Evolutionary conservation across 306 rosid genomes (phyloP), one percentile per base, ranked within the genome.

Genomic region (Hylodesmum podocarpum): DNA sequence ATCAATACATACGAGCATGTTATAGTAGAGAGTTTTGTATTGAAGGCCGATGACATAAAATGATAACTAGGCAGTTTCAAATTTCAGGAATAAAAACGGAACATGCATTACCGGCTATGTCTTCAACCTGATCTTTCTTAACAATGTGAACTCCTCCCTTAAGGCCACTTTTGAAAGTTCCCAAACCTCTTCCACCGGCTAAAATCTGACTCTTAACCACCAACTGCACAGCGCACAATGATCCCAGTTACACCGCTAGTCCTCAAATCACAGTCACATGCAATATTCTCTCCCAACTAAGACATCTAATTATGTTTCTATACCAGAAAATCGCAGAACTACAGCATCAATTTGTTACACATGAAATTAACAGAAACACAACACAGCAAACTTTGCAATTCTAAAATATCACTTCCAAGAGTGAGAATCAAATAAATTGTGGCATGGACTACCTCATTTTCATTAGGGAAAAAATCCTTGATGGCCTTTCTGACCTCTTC

Each of bases 121-220:
- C 99, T 89, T 80, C 94, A 80, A 85, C 97, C 82, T 92, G 94
- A 8, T 89, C 97, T 21, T 88, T 46, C 86, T 89, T 89, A 67
- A 91, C 96, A 77, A 96, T 96, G 78, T 96, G 99, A 50, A 96
- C 99, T 77, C 99, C 99, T 24, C 98, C 99, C 91, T 91, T 66
- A 61, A 96, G 88, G 72, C 99, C 99, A 41, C 84, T 96, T 80
- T 88, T 89, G 78, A 96, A 96, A 4, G 97, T 96, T 75, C 99
- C 99, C 84, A 96, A 74, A 12, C 99, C 99, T 72, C 99, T 85
- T 77, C 99, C 99, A 75, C 99, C 98, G 12, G 99, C 99, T 89
- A 96, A 86, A 80, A 96, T 90, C 77, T 84, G 88, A 73, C 88
- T 84, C 82, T 84, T 84, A 69, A 84, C 85, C 76, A 84, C 88